Conservation (phyloP, 2,329 filamentous ascomycete genomes). For the Sphaerulina populicola region DNA sequence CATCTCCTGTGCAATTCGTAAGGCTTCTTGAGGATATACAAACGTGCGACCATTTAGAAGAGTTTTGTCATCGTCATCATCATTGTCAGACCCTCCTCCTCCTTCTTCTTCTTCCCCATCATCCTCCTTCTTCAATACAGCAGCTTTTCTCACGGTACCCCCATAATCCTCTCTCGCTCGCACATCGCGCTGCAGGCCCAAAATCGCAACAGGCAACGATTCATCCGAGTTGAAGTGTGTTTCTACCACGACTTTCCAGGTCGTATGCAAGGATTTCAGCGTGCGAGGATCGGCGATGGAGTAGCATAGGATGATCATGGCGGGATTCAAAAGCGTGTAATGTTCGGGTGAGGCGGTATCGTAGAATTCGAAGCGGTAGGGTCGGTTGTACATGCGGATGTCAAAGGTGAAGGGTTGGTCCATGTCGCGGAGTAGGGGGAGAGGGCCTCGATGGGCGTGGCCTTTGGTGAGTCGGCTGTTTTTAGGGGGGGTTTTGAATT, state of each 20-base stretch:
- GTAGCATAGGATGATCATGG: conserved; percentile 52
- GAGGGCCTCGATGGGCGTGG: conserved; percentile 25
- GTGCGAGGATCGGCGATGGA: conserved; percentile 48
- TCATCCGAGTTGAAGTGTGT: conserved; percentile 47
- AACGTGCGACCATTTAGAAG: conserved; percentile 32
- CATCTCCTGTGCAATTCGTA: conserved; percentile 49
- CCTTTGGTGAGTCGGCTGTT: conserved; percentile 28
- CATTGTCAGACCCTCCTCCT: conserved; percentile 25
- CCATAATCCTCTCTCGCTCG: conserved; percentile 39
- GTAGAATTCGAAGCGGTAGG: conserved; percentile 49
- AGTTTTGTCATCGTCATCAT: conserved; percentile 27
- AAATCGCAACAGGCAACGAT: conserved; percentile 49
- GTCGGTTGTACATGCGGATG: conserved; percentile 49
- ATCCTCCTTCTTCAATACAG: conserved; percentile 9
- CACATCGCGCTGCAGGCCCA: conserved; percentile 53
- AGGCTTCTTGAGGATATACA: conserved; percentile 46
- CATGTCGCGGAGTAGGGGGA: conserved; percentile 44
- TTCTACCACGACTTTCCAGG: conserved; percentile 40
- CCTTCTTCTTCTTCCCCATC: conserved; percentile 18
- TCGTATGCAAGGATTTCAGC: conserved; percentile 41
- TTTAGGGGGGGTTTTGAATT: not conserved
- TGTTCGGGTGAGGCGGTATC: conserved; percentile 51
- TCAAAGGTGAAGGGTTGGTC: conserved; percentile 54
- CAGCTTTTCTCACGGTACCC: conserved; percentile 20
- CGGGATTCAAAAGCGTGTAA: conserved; percentile 48